Evolutionary conservation across 2,329 filamentous ascomycete species (phyloP), one percentile per base, ranked within the genome.

Genomic region (Hypoxylon sp.): DNA sequence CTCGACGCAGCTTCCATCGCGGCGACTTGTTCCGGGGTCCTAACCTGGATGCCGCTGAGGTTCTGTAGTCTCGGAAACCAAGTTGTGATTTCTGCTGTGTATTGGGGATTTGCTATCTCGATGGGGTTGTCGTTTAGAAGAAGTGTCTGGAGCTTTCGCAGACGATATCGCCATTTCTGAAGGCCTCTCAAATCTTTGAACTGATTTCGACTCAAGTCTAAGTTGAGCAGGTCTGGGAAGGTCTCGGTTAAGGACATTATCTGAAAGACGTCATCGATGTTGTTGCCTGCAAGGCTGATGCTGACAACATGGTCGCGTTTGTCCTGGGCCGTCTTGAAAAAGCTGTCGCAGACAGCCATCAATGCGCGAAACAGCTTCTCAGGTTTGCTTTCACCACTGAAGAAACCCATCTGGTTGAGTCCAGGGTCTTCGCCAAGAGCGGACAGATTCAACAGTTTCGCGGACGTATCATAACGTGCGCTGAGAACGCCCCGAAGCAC

Each of bases 341-440:
- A 87, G 68, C 89, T 84, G 59, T 97, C 90, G 78, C 93, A 94
- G 51, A 98, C 90, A 66, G 89, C 90, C 92, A 98, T 97, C 69
- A 98, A 85, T 1, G 93, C 95, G 58, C 92, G 93, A 82, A 98
- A 98, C 69, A 97, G 92, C 79, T 98, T 99, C 70, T 92, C 88
- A 50, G 92, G 90, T 1, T 90, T 90, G 2, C 91, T 89, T 65
- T 87, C 88, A 66, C 84, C 89, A 69, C 89, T 87, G 78, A 97
- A 94, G 75, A 95, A 92, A 40, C 92, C 92, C 80, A 94, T 90
- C 46, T 87, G 85, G 60, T 90, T 84, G 3, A 98, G 86, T 64
- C 90, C 88, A 1, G 89, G 82, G 75, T 98, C 95, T 53, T 87
- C 84, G 33, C 88, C 90, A 8, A 98, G 88, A 0, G 87, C 85